Evolutionary conservation across 2,329 filamentous ascomycete species (phyloP), one percentile per base, ranked within the genome.

Genomic region (Bisporella sp.): DNA sequence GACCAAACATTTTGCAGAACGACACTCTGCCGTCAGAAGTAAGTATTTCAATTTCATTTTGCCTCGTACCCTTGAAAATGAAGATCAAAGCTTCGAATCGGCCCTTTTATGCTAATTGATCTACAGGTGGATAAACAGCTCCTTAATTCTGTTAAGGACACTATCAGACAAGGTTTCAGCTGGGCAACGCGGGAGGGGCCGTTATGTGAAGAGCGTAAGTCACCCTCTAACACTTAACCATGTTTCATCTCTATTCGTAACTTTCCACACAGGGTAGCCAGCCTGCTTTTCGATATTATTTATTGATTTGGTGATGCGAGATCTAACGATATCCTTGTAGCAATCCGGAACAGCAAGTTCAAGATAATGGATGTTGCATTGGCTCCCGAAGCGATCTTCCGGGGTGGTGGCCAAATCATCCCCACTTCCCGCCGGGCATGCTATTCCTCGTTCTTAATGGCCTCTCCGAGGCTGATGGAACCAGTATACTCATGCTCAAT

Each of bases 321-420:
- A 21, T 21, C 21, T 21, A 21, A 21, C 21, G 21, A 21, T 21
- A 66, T 45, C 53, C 52, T 55, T 54, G 56, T 63, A 89, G 86
- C 93, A 33, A 97, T 99, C 64, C 91, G 93, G 61, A 99, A 99
- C 70, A 89, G 89, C 60, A 96, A 96, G 66, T 99, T 99, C 78
- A 89, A 91, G 66, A 82, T 99, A 63, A 97, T 91, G 54, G 92
- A 97, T 65, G 82, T 96, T 48, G 77, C 86, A 41, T 78, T 99
- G 21, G 92, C 91, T 8, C 78, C 83, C 47, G 90, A 97, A 70
- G 87, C 92, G 47, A 97, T 99, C 64, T 95, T 90, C 75, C 83
- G 93, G 47, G 93, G 93, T 51, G 92, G 92, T 59, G 93, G 93
- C 42, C 93, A 99, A 69, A 95, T 99, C 65, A 99, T 99, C 66